phyloP scores from a whole-genome alignment of 1,284 basidiomycete species.

The Mycena citricolor region DNA sequence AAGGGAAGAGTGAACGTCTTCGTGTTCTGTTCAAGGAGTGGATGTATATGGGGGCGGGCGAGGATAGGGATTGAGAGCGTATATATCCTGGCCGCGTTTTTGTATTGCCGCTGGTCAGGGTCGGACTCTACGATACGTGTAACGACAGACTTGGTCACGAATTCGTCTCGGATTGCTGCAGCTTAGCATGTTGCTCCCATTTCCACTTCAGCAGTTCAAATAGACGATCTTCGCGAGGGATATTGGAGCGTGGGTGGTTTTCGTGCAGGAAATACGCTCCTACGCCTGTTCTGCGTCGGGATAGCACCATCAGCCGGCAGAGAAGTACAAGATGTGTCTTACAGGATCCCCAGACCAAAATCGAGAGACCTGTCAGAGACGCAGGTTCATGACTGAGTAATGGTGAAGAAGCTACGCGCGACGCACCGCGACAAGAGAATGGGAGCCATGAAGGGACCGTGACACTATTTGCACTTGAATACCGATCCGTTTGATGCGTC shows the following conservation, averaged over 20 bases:
- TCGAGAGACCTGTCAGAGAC: constrained; percentile 17
- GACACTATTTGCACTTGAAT: constrained; percentile 12
- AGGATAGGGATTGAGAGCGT: no score
- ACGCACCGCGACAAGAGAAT: constrained; percentile 55
- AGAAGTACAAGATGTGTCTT: constrained; percentile 43
- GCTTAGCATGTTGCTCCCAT: constrained; percentile 37
- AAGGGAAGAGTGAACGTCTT: constrained; percentile 63
- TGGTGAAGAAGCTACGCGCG: constrained; percentile 2
- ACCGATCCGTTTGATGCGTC: background rate
- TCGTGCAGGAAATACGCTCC: constrained; percentile 85
- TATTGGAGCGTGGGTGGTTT: constrained; percentile 77
- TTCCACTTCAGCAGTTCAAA: constrained; percentile 70
- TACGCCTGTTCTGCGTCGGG: constrained; percentile 53
- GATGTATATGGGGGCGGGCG: background rate
- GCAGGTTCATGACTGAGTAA: constrained; percentile 9
- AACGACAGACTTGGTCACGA: background rate
- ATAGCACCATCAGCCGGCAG: constrained; percentile 71
- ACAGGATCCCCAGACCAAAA: constrained; percentile 8
- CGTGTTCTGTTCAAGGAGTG: constrained; percentile 40
- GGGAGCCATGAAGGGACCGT: constrained; percentile 34
- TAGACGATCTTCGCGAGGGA: constrained; percentile 66
- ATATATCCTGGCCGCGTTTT: background rate
- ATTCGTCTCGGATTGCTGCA: background rate
- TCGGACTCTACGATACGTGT: background rate
- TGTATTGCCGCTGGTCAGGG: background rate